Evolutionary conservation across 345 rosid species (phyloP).

Genomic region (Ricinus communis): DNA sequence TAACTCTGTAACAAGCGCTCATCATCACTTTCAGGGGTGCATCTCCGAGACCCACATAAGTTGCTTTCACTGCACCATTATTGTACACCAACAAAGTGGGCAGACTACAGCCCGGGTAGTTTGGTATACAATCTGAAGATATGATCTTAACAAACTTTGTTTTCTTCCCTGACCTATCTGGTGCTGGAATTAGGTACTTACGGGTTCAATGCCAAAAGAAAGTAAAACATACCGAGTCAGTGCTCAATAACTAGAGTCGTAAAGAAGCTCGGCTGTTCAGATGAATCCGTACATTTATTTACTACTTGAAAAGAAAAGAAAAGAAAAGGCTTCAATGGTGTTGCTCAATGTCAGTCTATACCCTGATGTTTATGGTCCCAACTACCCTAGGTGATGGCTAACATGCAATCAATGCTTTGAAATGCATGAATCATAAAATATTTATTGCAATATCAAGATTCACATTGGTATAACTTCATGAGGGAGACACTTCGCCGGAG

Average conservation of each 20-base stretch:
- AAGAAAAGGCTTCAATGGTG: no score
- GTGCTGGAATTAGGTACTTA: conserved; percentile 59
- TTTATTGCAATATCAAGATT: no score
- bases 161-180: neutral
- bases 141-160: conserved; percentile 95
- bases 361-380: no score
- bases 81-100: conserved; percentile 90
- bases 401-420: no score
- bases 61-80: conserved; percentile 85
- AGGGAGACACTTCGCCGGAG: no score
- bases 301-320: no score
- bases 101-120: conserved; percentile 83
- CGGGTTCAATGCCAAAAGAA: conserved; percentile 97
- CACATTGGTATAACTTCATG: no score
- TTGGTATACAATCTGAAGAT: conserved; percentile 94
- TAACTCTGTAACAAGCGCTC: neutral
- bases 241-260: conserved; percentile 57
- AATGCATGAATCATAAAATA: no score
- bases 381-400: no score
- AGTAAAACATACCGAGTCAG: conserved; percentile 68
- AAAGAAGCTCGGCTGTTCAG: no score
- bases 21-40: conserved; percentile 78
- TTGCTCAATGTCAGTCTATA: no score
- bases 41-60: conserved; percentile 83
- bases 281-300: no score